Evolutionary conservation across 805 yeast genomes (phyloP).

Genomic region (Babjeviella inositovora): DNA sequence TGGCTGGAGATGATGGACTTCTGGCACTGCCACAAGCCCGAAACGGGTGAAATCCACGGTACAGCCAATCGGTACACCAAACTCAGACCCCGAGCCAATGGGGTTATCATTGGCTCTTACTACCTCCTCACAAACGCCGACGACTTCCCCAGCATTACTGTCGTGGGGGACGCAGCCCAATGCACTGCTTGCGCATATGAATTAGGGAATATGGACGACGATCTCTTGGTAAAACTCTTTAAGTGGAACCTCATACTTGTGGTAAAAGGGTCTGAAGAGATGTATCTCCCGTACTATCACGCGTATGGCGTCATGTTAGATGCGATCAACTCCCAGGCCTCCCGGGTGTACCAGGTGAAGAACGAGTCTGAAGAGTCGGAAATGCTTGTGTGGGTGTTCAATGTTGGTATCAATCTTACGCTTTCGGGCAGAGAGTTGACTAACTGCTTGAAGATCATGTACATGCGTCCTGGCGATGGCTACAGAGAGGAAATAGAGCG

Average conservation of each 20-base stretch:
- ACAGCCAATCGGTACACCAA: slow-evolving; percentile 17
- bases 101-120: slow-evolving; percentile 37
- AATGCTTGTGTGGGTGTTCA: slow-evolving; percentile 32
- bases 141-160: slow-evolving; percentile 4
- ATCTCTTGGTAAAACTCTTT: slow-evolving; percentile 18
- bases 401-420: slow-evolving; percentile 17
- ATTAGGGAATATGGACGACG: slow-evolving; percentile 22
- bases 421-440: too few species aligned
- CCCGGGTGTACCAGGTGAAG: slow-evolving; percentile 14
- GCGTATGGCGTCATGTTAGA: slow-evolving; percentile 21
- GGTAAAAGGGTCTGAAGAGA: slow-evolving; percentile 6
- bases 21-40: slow-evolving; percentile 93
- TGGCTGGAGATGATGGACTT: slow-evolving; percentile 96
- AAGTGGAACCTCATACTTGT: slow-evolving; percentile 39
- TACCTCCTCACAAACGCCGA: slow-evolving; percentile 26
- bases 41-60: slow-evolving; percentile 7
- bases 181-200: slow-evolving; percentile 19
- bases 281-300: slow-evolving; percentile 16
- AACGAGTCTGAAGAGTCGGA: slow-evolving; percentile 4
- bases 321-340: slow-evolving; percentile 22
- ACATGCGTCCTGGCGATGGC: background rate
- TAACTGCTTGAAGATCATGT: too few species aligned
- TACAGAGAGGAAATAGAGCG: too few species aligned
- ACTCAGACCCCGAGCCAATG: slow-evolving; percentile 22
- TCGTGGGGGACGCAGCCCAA: slow-evolving; percentile 5